Percentiles rank a stretch among this genome's conserved stretches.
phyloP scores from a whole-genome alignment of 2,329 filamentous ascomycete species.

The Penicillium sp. region DNA sequence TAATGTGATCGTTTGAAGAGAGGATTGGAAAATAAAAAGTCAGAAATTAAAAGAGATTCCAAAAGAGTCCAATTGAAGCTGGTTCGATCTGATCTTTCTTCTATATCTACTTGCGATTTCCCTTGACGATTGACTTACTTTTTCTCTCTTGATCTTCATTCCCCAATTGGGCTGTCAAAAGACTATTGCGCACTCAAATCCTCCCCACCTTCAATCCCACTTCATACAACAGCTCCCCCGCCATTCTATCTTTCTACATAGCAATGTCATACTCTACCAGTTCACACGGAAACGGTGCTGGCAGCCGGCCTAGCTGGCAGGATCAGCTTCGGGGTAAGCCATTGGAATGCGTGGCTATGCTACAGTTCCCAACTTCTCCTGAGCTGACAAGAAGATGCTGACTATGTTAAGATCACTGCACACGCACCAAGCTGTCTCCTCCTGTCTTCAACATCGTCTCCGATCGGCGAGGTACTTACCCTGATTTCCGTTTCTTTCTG shows the following conservation, averaged over 20 bases:
- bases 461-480: conserved; percentile 63
- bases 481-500: conserved; percentile 15
- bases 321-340: conserved; percentile 54
- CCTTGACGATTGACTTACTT: conserved; percentile 5
- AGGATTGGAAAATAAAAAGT: conserved; percentile 5
- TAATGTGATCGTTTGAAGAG: conserved; percentile 25
- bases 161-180: conserved; percentile 2
- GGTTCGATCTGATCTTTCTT: conserved; percentile 10
- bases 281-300: conserved; percentile 18
- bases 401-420: conserved; percentile 54
- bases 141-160: conserved; percentile 11
- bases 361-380: background rate
- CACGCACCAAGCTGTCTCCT: conserved; percentile 49
- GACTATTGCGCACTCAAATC: conserved; percentile 2
- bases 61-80: conserved; percentile 16
- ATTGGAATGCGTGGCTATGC: conserved; percentile 2
- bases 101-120: conserved; percentile 10
- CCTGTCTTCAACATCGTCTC: conserved; percentile 69
- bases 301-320: conserved; percentile 49
- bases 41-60: conserved; percentile 7
- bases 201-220: conserved; percentile 12
- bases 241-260: background rate
- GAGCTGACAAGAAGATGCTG: conserved; percentile 9
- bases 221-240: background rate
- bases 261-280: conserved; percentile 27